A percentile compares a stretch with the other conserved stretches of the same genome.
phyloP scores from a whole-genome alignment of 257 asterid genomes.

The Nicotiana undulata region DNA sequence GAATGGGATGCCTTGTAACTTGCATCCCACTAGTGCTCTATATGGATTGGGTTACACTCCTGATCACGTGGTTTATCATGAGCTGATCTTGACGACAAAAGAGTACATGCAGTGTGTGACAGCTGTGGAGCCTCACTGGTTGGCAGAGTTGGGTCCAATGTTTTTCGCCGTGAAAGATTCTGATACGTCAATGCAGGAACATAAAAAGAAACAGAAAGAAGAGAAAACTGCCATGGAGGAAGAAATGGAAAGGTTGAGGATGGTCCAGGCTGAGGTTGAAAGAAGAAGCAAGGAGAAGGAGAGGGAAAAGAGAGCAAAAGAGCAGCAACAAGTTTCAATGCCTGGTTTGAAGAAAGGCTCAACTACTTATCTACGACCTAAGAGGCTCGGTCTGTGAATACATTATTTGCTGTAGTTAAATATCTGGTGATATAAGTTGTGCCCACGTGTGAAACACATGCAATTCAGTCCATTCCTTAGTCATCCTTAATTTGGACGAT shows the following conservation, averaged over 20 bases:
- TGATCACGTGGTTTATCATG: conserved; percentile 90
- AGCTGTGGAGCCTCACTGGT: conserved; percentile 90
- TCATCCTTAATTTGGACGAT: not conserved
- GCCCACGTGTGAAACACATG: not conserved
- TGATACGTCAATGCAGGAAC: conserved; percentile 76
- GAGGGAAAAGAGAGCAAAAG: conserved; percentile 54
- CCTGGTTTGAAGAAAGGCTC: conserved; percentile 76
- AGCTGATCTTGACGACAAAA: conserved; percentile 67
- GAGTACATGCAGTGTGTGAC: conserved; percentile 97
- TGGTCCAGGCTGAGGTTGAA: conserved; percentile 43
- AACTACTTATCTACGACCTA: conserved; percentile 71
- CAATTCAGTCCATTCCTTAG: not conserved
- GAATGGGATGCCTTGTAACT: conserved; percentile 91
- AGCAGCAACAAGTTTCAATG: conserved; percentile 59
- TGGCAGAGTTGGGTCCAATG: conserved; percentile 97
- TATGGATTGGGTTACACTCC: conserved; percentile 91
- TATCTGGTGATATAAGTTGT: not conserved
- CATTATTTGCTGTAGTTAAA: not conserved
- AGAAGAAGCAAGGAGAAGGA: conserved; percentile 47
- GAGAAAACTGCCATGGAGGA: conserved; percentile 95
- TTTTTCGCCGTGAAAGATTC: conserved; percentile 91
- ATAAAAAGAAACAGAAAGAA: conserved; percentile 78
- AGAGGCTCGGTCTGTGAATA: conserved; percentile 60
- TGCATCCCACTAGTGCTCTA: conserved; percentile 92
- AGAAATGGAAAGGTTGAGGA: conserved; percentile 87